phyloP scores from a whole-genome alignment of 108 stramenopile species.

The Aurantiochytrium sp. region DNA sequence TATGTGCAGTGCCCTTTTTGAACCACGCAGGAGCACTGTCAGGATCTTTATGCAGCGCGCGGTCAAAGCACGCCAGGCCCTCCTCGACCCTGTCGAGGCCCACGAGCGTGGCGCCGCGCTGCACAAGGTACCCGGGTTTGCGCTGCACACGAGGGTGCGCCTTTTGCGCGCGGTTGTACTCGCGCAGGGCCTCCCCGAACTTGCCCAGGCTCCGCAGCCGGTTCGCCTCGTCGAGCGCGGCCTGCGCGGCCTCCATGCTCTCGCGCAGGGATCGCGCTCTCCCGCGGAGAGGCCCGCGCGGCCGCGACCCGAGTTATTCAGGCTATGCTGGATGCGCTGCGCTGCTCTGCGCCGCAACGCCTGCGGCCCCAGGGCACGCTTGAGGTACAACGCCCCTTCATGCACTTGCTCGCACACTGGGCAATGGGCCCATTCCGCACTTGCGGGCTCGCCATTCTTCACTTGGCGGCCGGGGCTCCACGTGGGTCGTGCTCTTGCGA shows the following conservation, averaged over 20 bases:
- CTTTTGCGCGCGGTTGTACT: not conserved
- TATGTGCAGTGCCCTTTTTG: not conserved
- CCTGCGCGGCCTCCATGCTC: not conserved
- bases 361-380: too few species aligned
- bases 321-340: too few species aligned
- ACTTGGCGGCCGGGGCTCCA: too few species aligned
- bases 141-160: not conserved
- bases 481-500: too few species aligned
- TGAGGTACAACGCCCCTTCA: too few species aligned
- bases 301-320: too few species aligned
- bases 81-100: not conserved
- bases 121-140: not conserved
- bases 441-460: too few species aligned
- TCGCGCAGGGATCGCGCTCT: too few species aligned
- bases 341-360: too few species aligned
- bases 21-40: not conserved
- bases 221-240: not conserved
- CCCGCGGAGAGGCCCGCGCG: too few species aligned
- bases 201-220: not conserved
- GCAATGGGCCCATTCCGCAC: too few species aligned
- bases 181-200: not conserved
- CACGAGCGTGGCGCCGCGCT: not conserved
- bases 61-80: not conserved
- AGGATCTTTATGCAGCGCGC: not conserved
- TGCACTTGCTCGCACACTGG: too few species aligned